Conservation (phyloP, 2,329 filamentous ascomycete species). For the Hypoxylon sp. region DNA sequence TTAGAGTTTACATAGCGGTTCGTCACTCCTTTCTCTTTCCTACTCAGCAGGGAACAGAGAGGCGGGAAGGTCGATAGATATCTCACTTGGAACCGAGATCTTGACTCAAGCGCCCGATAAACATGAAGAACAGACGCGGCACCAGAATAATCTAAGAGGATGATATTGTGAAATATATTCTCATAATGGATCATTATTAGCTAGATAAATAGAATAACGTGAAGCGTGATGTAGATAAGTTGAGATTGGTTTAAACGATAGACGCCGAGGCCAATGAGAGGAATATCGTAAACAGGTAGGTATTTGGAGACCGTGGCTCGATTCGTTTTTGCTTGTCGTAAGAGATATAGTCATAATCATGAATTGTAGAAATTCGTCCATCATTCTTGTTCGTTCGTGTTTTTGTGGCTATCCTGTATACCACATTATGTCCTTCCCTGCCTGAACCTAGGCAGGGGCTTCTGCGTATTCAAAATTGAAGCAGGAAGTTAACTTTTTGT, state of each 20-base stretch:
- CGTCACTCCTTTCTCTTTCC: too few relatives aligned
- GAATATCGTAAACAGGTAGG: conserved; percentile 4
- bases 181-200: conserved; percentile 16
- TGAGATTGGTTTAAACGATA: conserved; percentile 19
- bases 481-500: conserved; percentile 19
- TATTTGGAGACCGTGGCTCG: conserved; percentile 13
- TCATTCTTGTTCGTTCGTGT: conserved; percentile 36
- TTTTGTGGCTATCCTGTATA: conserved; percentile 32
- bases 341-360: conserved; percentile 37
- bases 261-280: conserved; percentile 23
- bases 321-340: conserved; percentile 16
- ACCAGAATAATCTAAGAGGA: neutral
- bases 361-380: conserved; percentile 33
- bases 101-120: neutral
- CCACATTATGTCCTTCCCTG: conserved; percentile 21
- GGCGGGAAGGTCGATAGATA: neutral
- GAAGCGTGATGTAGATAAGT: conserved; percentile 8
- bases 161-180: conserved; percentile 14
- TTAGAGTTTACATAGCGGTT: too few relatives aligned
- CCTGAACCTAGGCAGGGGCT: conserved; percentile 14
- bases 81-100: neutral
- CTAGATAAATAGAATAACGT: conserved; percentile 10
- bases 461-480: conserved; percentile 22
- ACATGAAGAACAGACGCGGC: neutral
- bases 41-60: too few relatives aligned